Conservation (phyloP, 2,329 filamentous ascomycete species). For the Neurospora crassa region DNA sequence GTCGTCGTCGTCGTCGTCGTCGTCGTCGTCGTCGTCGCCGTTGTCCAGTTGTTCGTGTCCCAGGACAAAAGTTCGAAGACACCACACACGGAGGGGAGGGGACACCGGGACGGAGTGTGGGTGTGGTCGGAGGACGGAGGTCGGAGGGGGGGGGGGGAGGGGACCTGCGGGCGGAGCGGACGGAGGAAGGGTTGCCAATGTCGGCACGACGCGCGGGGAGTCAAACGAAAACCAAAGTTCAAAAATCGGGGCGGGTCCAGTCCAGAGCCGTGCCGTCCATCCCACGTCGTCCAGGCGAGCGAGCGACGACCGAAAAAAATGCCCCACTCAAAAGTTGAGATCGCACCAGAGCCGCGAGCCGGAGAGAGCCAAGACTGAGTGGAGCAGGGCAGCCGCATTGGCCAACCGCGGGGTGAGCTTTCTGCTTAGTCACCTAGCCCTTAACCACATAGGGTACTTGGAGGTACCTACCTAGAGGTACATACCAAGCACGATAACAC, state of each 20-base stretch:
- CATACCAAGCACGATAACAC: conserved; percentile 2
- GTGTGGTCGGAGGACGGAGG: not conserved
- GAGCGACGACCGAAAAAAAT: not conserved
- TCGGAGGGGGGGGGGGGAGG: not conserved
- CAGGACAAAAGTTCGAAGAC: not conserved
- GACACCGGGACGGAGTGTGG: not conserved
- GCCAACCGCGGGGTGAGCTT: conserved; percentile 20
- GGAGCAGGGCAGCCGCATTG: not conserved
- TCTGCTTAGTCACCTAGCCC: conserved; percentile 27
- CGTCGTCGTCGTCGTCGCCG: not conserved
- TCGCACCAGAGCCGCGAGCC: not conserved
- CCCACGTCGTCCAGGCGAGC: not conserved
- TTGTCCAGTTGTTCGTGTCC: not conserved
- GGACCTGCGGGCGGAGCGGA: not conserved
- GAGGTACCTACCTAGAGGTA: too few relatives aligned
- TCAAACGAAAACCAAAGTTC: not conserved
- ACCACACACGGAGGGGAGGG: not conserved
- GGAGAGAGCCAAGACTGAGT: not conserved
- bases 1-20: not conserved
- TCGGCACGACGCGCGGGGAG: not conserved
- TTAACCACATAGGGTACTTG: conserved; percentile 13
- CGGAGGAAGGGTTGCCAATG: conserved; percentile 6
- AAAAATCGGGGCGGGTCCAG: not conserved
- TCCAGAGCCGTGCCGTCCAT: not conserved
- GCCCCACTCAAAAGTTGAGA: not conserved